phyloP scores from a whole-genome alignment of 345 rosid genomes.

The Eucalyptus marginata region DNA sequence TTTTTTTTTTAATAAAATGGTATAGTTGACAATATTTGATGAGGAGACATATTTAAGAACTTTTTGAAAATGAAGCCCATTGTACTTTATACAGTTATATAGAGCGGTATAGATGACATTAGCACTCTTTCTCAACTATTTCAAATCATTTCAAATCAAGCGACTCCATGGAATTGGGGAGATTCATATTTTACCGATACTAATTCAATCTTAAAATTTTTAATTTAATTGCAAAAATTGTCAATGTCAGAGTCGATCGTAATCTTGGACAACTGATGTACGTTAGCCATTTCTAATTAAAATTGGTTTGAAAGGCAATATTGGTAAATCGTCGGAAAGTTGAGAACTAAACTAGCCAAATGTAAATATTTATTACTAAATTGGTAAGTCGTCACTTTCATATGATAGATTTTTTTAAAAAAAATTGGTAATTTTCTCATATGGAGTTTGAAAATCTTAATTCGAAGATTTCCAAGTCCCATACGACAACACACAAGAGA shows the following conservation, averaged over 20 bases:
- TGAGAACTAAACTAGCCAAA: neutral
- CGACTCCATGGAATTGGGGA: neutral
- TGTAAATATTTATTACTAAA: neutral
- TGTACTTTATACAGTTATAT: too few relatives aligned
- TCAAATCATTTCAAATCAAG: neutral
- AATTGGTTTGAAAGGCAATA: neutral
- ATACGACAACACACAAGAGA: neutral
- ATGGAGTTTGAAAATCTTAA: neutral
- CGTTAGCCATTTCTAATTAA: too few relatives aligned
- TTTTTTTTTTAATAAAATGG: too few relatives aligned
- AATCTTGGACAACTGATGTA: too few relatives aligned
- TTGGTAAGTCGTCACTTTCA: too few relatives aligned
- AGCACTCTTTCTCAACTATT: neutral
- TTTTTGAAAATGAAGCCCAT: too few relatives aligned
- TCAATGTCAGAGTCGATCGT: fast-evolving
- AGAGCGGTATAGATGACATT: neutral
- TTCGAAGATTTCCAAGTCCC: neutral
- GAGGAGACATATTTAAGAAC: too few relatives aligned
- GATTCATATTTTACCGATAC: too few relatives aligned
- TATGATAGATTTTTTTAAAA: too few relatives aligned
- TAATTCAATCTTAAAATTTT: too few relatives aligned
- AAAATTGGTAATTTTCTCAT: neutral
- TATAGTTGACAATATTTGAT: too few relatives aligned
- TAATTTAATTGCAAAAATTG: fast-evolving
- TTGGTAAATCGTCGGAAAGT: fast-evolving